A percentile compares a stretch with the other conserved stretches of the same genome.
Conservation (phyloP, 371 early-diverging fungal species). For the Syncephalastrum contaminatum region DNA sequence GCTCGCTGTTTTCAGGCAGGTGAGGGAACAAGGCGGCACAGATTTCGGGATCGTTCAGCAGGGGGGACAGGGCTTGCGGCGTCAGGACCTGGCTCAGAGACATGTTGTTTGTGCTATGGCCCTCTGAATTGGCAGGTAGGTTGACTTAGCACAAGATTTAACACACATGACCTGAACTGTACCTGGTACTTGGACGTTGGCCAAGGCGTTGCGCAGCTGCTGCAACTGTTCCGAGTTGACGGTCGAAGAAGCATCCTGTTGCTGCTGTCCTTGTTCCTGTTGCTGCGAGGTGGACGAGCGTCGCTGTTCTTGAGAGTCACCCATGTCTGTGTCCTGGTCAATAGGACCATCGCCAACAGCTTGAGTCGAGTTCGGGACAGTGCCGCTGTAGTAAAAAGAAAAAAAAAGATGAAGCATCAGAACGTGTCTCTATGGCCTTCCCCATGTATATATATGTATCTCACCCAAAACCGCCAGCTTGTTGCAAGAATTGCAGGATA, state of each 20-base stretch:
- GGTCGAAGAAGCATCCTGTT: slow-evolving; percentile 2
- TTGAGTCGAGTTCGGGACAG: slow-evolving; percentile 8
- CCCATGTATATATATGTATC: too few relatives aligned
- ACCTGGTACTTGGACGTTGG: slow-evolving; percentile 30
- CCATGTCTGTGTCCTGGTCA: slow-evolving; percentile 7
- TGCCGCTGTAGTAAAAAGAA: slow-evolving; percentile 4
- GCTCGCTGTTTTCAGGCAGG: slow-evolving; percentile 53
- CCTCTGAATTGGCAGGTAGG: background rate
- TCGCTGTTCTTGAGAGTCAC: too few relatives aligned
- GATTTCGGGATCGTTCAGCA: slow-evolving; percentile 59
- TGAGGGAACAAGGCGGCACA: slow-evolving; percentile 63
- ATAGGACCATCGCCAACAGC: slow-evolving; percentile 21
- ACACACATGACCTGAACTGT: background rate
- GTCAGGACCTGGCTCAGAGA: slow-evolving; percentile 51
- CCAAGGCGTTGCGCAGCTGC: slow-evolving; percentile 23
- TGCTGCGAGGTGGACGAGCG: too few relatives aligned
- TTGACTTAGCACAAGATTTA: background rate
- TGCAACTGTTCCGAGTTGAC: slow-evolving; percentile 21
- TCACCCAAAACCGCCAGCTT: slow-evolving; percentile 47
- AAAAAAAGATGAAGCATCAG: background rate
- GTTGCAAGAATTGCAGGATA: slow-evolving; percentile 47
- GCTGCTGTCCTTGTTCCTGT: background rate
- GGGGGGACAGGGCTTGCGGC: slow-evolving; percentile 45
- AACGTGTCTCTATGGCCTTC: slow-evolving; percentile 3
- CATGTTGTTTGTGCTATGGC: slow-evolving; percentile 8